A percentile compares a stretch with the other conserved stretches of the same genome.
Evolutionary conservation across 2,329 filamentous ascomycete species (phyloP).

Genomic region (Hypoxylon sp.): DNA sequence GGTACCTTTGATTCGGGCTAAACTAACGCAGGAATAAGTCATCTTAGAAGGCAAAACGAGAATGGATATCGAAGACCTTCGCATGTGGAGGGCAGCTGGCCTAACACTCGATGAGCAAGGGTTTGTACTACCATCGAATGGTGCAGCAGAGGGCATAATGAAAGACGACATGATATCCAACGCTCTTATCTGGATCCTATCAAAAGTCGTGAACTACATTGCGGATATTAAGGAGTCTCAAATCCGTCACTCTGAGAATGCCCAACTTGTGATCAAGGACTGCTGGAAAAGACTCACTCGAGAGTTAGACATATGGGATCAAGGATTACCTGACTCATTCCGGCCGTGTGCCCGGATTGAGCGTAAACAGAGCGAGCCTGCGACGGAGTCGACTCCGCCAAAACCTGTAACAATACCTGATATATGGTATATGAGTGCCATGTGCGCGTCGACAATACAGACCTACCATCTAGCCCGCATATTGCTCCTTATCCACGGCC

Average conservation of each 20-base stretch:
- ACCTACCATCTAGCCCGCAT: constrained; percentile 7
- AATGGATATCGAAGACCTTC: constrained; percentile 3
- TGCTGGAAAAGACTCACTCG: neutral
- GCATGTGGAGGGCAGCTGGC: constrained; percentile 1
- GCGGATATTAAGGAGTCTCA: neutral
- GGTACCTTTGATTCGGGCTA: neutral
- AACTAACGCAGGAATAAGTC: neutral
- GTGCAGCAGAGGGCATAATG: neutral
- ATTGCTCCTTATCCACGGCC: constrained; percentile 1
- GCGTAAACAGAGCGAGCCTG: constrained; percentile 1
- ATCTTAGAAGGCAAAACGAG: constrained; percentile 1
- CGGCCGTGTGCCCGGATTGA: neutral
- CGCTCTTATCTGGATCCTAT: constrained; percentile 4
- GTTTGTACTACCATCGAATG: neutral
- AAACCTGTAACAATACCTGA: constrained; percentile 1
- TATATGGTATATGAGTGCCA: constrained; percentile 15
- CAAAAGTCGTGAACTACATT: constrained; percentile 2
- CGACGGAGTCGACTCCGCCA: constrained; percentile 9
- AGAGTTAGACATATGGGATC: neutral
- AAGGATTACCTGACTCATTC: neutral
- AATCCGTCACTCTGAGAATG: neutral
- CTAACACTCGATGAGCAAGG: constrained; percentile 1
- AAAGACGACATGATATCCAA: constrained; percentile 5
- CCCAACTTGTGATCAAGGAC: neutral
- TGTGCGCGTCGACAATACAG: constrained; percentile 10